Conservation (phyloP, 192 early-diverging fungal genomes). For the Dispira simplex region DNA sequence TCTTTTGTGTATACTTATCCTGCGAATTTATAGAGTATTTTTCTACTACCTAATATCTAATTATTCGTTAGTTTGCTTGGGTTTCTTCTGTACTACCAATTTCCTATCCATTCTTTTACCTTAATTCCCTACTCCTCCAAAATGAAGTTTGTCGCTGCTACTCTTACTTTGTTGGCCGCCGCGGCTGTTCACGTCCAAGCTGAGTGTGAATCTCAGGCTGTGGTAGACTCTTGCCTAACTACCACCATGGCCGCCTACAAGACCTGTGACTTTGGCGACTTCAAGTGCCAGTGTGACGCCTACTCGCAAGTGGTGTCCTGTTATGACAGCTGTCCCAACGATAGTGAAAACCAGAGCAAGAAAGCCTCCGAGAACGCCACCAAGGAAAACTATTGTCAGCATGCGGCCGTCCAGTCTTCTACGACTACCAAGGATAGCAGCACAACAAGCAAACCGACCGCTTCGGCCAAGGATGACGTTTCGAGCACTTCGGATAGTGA, state of each 20-base stretch:
- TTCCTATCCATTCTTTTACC: background rate
- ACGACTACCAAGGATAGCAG: too few species aligned
- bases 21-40: too few species aligned
- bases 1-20: too few species aligned
- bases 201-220: background rate
- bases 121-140: background rate
- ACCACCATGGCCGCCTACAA: conserved; percentile 1
- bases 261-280: conserved; percentile 10
- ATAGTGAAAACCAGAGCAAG: background rate
- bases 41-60: background rate
- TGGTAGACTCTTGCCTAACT: conserved; percentile 11
- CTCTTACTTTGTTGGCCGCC: background rate
- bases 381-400: conserved; percentile 6
- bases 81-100: background rate
- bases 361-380: background rate
- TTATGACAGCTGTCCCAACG: conserved; percentile 10
- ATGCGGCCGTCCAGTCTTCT: conserved; percentile 1
- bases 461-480: too few species aligned
- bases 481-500: too few species aligned
- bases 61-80: background rate
- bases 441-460: too few species aligned
- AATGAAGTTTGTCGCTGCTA: conserved; percentile 3
- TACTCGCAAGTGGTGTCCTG: background rate
- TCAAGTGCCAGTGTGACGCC: conserved; percentile 1
- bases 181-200: background rate